Evolutionary conservation across 108 stramenopile species (phyloP).

Genomic region (Epithemia pelagica): DNA sequence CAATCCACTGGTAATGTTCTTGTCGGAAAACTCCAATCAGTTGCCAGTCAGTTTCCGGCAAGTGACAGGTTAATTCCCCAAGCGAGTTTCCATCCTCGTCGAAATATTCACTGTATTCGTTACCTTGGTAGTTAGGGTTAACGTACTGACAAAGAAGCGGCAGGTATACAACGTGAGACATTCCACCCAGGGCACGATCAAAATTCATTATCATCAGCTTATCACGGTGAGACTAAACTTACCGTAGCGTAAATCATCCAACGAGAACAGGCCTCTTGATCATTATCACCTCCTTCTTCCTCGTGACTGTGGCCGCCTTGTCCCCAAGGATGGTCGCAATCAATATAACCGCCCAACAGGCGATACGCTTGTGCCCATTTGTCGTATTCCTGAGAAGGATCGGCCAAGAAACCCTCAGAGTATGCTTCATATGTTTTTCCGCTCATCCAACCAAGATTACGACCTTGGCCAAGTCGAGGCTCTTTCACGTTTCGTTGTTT

Average conservation of each 20-base stretch:
- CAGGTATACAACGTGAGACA: conserved; percentile 4
- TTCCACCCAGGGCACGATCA: not conserved
- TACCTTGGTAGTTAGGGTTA: conserved; percentile 76
- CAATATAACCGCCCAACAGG: conserved; percentile 76
- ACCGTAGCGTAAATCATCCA: conserved; percentile 88
- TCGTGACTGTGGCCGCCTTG: conserved; percentile 22
- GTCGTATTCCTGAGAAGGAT: conserved; percentile 57
- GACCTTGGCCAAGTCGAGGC: too few species aligned
- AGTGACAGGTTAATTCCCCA: conserved; percentile 58
- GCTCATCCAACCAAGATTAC: not conserved
- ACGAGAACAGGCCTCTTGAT: conserved; percentile 41
- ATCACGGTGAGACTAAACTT: too few species aligned
- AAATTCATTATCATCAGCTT: not conserved
- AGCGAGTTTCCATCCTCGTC: conserved; percentile 41
- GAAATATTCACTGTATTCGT: conserved; percentile 67
- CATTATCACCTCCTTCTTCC: conserved; percentile 21
- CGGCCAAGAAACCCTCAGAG: conserved; percentile 14
- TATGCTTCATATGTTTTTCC: not conserved
- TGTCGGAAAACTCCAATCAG: conserved; percentile 82
- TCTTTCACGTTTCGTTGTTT: too few species aligned
- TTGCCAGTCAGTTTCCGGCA: conserved; percentile 66
- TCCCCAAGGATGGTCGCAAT: conserved; percentile 54
- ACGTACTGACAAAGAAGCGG: conserved; percentile 47
- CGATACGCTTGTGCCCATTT: conserved; percentile 82
- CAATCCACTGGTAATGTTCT: conserved; percentile 85